Evolutionary conservation across 1,284 basidiomycete genomes (phyloP).

Genomic region (Papiliotrema nemorosa): DNA sequence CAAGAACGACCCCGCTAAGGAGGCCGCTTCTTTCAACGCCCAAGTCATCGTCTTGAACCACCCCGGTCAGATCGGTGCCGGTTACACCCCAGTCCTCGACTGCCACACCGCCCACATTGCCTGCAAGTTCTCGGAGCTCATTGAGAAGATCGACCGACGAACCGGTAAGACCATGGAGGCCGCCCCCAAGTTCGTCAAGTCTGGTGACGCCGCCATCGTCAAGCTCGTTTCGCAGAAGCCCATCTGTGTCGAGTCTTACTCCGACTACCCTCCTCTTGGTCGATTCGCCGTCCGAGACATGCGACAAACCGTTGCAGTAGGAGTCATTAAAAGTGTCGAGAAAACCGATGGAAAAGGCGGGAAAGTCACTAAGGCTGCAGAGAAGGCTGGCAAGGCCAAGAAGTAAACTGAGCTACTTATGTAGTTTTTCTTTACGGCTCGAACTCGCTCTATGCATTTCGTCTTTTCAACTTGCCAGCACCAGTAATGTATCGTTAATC

Average conservation of each 20-base stretch:
- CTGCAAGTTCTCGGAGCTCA: conserved; percentile 97
- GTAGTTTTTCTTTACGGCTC: too few relatives aligned
- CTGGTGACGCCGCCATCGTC: conserved; percentile 77
- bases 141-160: conserved; percentile 99
- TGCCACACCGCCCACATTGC: conserved; percentile 99
- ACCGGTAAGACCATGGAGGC: conserved; percentile 53
- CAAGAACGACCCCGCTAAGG: conserved; percentile 99
- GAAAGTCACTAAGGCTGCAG: conserved; percentile 78
- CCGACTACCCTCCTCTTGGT: conserved; percentile 97
- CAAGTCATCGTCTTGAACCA: conserved; percentile 99
- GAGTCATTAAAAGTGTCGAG: conserved; percentile 94
- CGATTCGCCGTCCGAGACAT: conserved; percentile 79
- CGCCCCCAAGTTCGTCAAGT: conserved; percentile 95
- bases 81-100: conserved; percentile 88
- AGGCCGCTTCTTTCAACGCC: conserved; percentile 98
- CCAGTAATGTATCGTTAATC: too few relatives aligned
- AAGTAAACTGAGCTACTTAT: conserved; percentile 64
- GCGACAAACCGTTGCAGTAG: conserved; percentile 96
- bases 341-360: conserved; percentile 72
- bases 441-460: too few relatives aligned
- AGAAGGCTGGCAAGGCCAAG: conserved; percentile 63
- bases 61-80: conserved; percentile 95
- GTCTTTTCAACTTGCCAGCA: too few relatives aligned
- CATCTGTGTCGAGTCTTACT: conserved; percentile 89
- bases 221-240: conserved; percentile 76